A percentile compares a stretch with the other conserved stretches of the same genome.
Conservation (phyloP, 2,329 filamentous ascomycete species). For the Aspergillus awamori region DNA sequence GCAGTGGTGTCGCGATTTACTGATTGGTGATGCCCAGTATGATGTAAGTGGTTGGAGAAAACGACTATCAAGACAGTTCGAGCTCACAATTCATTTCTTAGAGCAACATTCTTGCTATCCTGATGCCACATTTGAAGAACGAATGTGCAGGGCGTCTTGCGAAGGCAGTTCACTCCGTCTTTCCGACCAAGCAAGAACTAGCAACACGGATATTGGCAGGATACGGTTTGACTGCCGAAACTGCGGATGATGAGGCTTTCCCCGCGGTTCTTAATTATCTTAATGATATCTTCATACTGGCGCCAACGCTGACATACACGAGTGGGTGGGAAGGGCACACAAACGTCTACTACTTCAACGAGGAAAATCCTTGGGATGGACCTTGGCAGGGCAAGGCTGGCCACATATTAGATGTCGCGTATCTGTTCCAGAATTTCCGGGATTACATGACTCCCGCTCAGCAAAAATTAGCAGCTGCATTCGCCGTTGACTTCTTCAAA, state of each 20-base stretch:
- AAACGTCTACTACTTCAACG: conserved; percentile 52
- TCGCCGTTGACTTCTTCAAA: conserved; percentile 43
- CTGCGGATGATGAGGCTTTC: conserved; percentile 47
- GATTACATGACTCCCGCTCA: conserved; percentile 41
- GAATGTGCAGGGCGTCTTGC: conserved; percentile 29
- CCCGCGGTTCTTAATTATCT: conserved; percentile 47
- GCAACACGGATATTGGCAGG: conserved; percentile 36
- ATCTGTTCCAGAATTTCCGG: conserved; percentile 52
- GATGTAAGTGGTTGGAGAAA: conserved; percentile 41
- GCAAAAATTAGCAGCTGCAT: conserved; percentile 31
- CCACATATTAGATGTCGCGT: conserved; percentile 52
- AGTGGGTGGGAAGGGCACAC: conserved; percentile 37
- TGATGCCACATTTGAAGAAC: conserved; percentile 27
- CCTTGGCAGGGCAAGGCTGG: conserved; percentile 43
- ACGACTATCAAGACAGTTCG: neutral
- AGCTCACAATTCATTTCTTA: conserved; percentile 8
- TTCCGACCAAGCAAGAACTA: conserved; percentile 28
- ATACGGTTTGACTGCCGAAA: conserved; percentile 44
- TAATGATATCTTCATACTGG: conserved; percentile 52
- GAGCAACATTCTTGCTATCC: conserved; percentile 35
- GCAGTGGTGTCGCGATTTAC: conserved; percentile 51
- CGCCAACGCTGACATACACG: conserved; percentile 47
- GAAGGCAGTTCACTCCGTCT: conserved; percentile 22
- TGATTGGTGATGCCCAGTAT: conserved; percentile 53
- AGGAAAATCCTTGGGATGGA: conserved; percentile 52